Base-by-base conservation (phyloP, 1,284 basidiomycete species). In the Puccinia coronata region DNA sequence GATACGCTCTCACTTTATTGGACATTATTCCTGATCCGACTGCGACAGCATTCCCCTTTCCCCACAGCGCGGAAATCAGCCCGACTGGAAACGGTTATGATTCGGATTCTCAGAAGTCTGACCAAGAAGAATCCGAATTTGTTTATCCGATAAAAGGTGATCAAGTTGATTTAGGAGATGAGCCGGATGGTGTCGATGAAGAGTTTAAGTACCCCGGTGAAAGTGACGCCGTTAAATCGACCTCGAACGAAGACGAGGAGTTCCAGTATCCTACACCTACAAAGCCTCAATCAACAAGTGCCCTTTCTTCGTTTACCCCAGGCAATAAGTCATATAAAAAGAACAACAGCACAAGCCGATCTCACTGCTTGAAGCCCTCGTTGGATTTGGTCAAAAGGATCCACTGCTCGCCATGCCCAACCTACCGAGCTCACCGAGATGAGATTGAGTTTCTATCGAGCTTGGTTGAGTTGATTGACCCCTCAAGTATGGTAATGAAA, bases 21-120 rank as follows among this genome's bases (percentile, higher is more conserved):
- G 87, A 91, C 20, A 90, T 92, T 59, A 89, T 91, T 31, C 89
- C 88, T 20, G 92, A 94, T 83, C 88, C 90, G 1, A 86, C 88
- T 47, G 93, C 93, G 28, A 94, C 93, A 0, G 89, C 88, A 76
- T 94, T 92, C 84, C 92, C 92, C 90, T 55, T 71, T 86, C 87
- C 18, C 85, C 18, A 88, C 82, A 82, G 89, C 49, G 83, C 86
- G 76, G 82, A 81, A 83, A 83, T 74, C 74, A 76, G 0, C 53
- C 85, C 11, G 82, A 82, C 12, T 83, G 77, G 49, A 67, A 83
- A 72, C 82, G 83, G 41, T n/a, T 28, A 36, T 28, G 41, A 39
- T 41, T 82, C 84, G 80, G 82, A 79, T 28, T 81, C 63, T 61
- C 75, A 80, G 74, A 75, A 49, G 51, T 83, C 82, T 65, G 81